Base-by-base conservation (phyloP, 805 yeast species). In the Torulaspora gathmanii region DNA sequence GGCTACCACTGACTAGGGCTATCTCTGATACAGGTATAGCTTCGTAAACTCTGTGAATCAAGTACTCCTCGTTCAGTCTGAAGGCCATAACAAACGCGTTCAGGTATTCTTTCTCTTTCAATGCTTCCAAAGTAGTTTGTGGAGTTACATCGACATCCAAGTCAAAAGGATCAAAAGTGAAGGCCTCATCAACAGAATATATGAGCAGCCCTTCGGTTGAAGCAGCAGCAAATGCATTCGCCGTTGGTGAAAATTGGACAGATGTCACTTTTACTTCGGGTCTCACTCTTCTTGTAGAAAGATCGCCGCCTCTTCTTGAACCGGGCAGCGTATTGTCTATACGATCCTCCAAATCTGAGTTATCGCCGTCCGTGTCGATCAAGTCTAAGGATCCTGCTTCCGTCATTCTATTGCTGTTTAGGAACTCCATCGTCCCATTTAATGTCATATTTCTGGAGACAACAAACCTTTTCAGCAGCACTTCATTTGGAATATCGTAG, bases 111-210 rank as follows among this genome's bases (percentile, higher is more conserved):
- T 69, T 70, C 40, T 80, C 83, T 6, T 68, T 53, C 33, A 90
- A 68, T 5, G 80, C 75, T 44, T 79, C 83, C 27, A 79, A 46
- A 0, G 89, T 83, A 4, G 85, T 70, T 37, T 79, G 85, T 1
- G 96, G 95, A 0, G 99, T 93, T 23, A 91, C 80, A 56, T 93
- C 98, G 37, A 89, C 72, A 61, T 91, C 98, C 60, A 93, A 74
- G 64, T 93, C 98, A 62, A 87, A 87, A 27, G 99, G 99, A 70
- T 93, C 99, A 61, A 93, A 93, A 23, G 82, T 69, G 40, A 83
- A 67, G 9, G 78, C 70, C 40, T 81, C 82, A 64, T 91, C 95
- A 31, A 89, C 77, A 1, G 95, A 83, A 63, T 78, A 93, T 1
- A 93, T 71, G 45, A 89, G 70, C 37, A 93, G 70, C 7, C 99